Percentiles rank a stretch among this genome's conserved stretches.
Evolutionary conservation across 129 eudicot species (phyloP).

Genomic region (Smallanthus sonchifolius): DNA sequence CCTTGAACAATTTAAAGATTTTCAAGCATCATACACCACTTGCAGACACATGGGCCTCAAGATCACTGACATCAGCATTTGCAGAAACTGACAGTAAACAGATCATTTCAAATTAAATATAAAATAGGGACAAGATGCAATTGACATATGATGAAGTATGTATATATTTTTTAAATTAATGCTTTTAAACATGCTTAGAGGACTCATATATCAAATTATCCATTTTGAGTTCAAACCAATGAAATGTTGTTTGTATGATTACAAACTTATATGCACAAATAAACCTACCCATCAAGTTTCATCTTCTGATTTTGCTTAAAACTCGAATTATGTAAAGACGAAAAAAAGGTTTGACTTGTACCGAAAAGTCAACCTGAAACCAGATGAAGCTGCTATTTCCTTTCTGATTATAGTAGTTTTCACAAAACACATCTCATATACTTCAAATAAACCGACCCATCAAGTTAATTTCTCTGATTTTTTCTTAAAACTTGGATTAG

Average conservation of each 20-base stretch:
- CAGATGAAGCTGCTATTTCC: background rate
- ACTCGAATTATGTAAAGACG: background rate
- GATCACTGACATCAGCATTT: slow-evolving; percentile 15
- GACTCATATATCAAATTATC: background rate
- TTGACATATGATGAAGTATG: background rate
- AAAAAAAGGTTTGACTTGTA: background rate
- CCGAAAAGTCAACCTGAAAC: background rate
- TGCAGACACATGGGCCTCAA: slow-evolving; percentile 28
- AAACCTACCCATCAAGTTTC: background rate
- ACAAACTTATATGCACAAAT: background rate
- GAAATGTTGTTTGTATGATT: background rate
- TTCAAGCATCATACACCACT: slow-evolving; percentile 12
- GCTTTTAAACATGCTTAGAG: background rate
- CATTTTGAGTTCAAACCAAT: background rate
- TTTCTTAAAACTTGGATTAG: background rate
- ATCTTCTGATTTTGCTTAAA: background rate
- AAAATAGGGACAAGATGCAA: slow-evolving; percentile 17
- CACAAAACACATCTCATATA: background rate
- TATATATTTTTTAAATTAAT: background rate
- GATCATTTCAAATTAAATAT: slow-evolving; percentile 10
- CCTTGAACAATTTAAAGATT: background rate
- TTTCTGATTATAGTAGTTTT: background rate
- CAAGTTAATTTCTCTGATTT: background rate
- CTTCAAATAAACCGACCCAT: background rate
- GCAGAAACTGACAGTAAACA: slow-evolving; percentile 13